Evolutionary conservation across 148 eudicot species (phyloP).

Genomic region (Salicornia ramosissima): DNA sequence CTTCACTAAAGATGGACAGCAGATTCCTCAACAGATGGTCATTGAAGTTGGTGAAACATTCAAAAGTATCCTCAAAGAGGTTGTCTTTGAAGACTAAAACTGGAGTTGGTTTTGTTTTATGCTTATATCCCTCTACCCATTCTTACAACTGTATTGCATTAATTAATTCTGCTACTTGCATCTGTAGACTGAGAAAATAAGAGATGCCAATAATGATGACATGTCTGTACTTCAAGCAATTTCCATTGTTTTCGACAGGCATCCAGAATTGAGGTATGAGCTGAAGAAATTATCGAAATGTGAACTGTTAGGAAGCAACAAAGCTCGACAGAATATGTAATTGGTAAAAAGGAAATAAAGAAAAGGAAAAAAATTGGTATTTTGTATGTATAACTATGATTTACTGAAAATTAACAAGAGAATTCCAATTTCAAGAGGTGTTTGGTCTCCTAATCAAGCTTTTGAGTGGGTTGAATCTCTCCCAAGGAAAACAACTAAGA

Average conservation of each 20-base stretch:
- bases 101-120: neutral
- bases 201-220: conserved; percentile 67
- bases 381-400: too few species aligned
- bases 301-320: too few species aligned
- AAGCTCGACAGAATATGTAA: too few species aligned
- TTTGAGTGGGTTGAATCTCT: too few species aligned
- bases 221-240: conserved; percentile 90
- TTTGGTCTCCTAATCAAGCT: too few species aligned
- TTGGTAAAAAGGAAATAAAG: too few species aligned
- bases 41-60: conserved; percentile 83
- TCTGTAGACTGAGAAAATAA: conserved; percentile 73
- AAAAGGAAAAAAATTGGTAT: too few species aligned
- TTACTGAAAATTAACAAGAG: too few species aligned
- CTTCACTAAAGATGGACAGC: conserved; percentile 66
- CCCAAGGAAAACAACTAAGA: too few species aligned
- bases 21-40: conserved; percentile 76
- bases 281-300: too few species aligned
- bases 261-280: conserved; percentile 79
- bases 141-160: neutral
- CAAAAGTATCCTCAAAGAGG: conserved; percentile 78
- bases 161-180: conserved; percentile 20
- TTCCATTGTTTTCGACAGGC: conserved; percentile 66
- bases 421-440: too few species aligned
- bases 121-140: neutral
- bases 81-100: conserved; percentile 17